These are phyloP conservation scores for Chenopodium berlandieri DNA, from an alignment of 148 eudicot genomes.

Conservation along the genomic window DNA sequence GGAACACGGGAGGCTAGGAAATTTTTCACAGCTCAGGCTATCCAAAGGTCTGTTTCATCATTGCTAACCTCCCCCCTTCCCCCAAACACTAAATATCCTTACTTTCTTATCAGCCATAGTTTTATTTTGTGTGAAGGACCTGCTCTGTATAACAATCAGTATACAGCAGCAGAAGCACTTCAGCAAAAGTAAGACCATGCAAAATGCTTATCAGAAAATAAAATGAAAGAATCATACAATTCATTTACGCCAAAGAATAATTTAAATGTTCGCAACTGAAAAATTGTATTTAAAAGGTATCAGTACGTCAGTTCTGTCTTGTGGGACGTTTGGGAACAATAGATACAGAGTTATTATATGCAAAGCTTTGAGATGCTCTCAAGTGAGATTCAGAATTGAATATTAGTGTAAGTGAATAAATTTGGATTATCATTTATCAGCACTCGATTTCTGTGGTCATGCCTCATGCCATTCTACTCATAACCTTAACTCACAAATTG, in stretches of 20 bases:
- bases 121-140: neutral
- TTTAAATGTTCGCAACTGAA: neutral
- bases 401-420: neutral
- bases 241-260: neutral
- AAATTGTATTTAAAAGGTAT: neutral
- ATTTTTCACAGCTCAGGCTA: neutral
- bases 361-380: neutral
- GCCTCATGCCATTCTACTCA: conserved; percentile 30
- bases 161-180: neutral
- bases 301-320: neutral
- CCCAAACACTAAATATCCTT: neutral
- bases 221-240: neutral
- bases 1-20: neutral
- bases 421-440: neutral
- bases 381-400: neutral
- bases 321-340: neutral
- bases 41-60: neutral
- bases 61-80: neutral
- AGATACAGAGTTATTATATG: conserved; percentile 7
- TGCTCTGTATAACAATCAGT: neutral
- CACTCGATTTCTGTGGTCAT: conserved; percentile 14
- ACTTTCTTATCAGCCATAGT: neutral
- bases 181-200: neutral
- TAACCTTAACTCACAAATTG: neutral
- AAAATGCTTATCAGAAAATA: neutral